Evolutionary conservation across 495 filamentous ascomycete genomes (phyloP).

Genomic region (Endocarpon pusillum): DNA sequence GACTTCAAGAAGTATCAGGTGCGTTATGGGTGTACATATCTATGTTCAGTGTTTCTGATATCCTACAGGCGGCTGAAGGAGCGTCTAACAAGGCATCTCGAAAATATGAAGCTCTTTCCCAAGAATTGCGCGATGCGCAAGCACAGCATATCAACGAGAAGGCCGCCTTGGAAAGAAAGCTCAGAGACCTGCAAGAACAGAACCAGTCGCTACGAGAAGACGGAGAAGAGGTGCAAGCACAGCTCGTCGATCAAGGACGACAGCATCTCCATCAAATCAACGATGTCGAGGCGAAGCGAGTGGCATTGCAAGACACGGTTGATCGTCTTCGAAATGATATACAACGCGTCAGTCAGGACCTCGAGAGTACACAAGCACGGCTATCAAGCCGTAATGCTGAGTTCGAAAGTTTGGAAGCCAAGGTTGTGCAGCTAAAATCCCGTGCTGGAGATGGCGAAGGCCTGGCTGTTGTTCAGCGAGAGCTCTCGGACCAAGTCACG

Average conservation of each 20-base stretch:
- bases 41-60: conserved; percentile 7
- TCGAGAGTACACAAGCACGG: conserved; percentile 49
- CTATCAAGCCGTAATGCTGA: conserved; percentile 51
- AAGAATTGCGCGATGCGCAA: conserved; percentile 53
- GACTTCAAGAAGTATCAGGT: conserved; percentile 72
- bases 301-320: conserved; percentile 45
- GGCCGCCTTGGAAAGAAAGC: conserved; percentile 49
- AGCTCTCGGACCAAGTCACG: conserved; percentile 73
- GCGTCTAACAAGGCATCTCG: conserved; percentile 47
- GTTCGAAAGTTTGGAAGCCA: conserved; percentile 57
- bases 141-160: conserved; percentile 51
- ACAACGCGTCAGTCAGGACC: conserved; percentile 37
- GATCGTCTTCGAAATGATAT: conserved; percentile 58
- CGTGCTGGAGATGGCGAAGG: conserved; percentile 75
- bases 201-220: conserved; percentile 58
- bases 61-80: conserved; percentile 39
- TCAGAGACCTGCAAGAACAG: conserved; percentile 55
- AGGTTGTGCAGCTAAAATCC: conserved; percentile 65
- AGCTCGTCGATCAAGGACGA: conserved; percentile 51
- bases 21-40: conserved; percentile 2
- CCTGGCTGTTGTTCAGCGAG: conserved; percentile 61
- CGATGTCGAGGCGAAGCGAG: conserved; percentile 55
- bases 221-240: conserved; percentile 53
- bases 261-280: conserved; percentile 48
- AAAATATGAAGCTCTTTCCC: conserved; percentile 52